These are phyloP conservation scores for Penicillium brasilianum DNA, from an alignment of 2,329 filamentous ascomycete genomes.

Conservation along the genomic window DNA sequence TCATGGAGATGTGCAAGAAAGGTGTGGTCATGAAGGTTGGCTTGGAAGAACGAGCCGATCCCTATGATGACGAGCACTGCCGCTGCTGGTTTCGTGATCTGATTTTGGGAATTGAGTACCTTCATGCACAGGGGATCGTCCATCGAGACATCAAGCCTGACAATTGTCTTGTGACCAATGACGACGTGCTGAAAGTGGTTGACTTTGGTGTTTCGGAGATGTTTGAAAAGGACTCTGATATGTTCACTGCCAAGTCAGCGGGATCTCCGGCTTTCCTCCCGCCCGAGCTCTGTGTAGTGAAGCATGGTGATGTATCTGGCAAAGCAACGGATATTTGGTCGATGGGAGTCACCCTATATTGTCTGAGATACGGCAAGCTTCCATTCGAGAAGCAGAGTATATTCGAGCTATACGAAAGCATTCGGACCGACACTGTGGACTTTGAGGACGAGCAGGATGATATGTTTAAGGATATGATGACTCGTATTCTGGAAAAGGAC, in stretches of 20 bases:
- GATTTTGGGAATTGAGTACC: constrained; percentile 91
- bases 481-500: constrained; percentile 79
- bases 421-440: constrained; percentile 70
- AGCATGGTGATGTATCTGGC: constrained; percentile 85
- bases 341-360: constrained; percentile 95
- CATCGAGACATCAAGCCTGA: constrained; percentile 98
- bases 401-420: constrained; percentile 87
- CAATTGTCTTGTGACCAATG: constrained; percentile 86
- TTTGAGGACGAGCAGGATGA: constrained; percentile 69
- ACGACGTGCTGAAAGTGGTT: constrained; percentile 94
- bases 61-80: constrained; percentile 81
- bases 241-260: constrained; percentile 91
- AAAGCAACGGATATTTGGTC: constrained; percentile 96
- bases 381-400: constrained; percentile 82
- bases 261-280: constrained; percentile 94
- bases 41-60: constrained; percentile 78
- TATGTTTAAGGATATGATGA: constrained; percentile 75
- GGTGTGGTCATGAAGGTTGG: constrained; percentile 96
- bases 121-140: constrained; percentile 92
- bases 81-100: constrained; percentile 94
- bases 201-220: constrained; percentile 99
- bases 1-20: constrained; percentile 98
- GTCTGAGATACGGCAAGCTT: constrained; percentile 83
- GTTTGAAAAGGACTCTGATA: constrained; percentile 85
- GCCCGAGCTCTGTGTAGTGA: constrained; percentile 86